Base-by-base conservation (phyloP, 106 monocot genomes). In the Phalaenopsis equestris region DNA sequence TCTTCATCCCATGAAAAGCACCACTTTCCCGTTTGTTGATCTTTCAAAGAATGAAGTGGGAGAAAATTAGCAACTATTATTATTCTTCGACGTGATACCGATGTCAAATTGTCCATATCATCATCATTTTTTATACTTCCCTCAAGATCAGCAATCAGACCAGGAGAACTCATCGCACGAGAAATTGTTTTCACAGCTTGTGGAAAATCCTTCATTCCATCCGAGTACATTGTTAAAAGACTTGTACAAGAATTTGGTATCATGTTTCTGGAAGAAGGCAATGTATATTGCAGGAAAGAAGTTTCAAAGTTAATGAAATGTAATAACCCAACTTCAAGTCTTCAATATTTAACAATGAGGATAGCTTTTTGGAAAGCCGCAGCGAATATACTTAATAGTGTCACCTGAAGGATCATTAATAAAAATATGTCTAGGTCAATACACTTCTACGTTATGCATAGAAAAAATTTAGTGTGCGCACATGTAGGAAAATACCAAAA, bases 1-100 rank as follows among this genome's bases (percentile, higher is more conserved):
- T 88, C 85, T 73, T 86, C 88, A 55, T 88, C 88, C 88, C 88
- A 85, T 70, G 78, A 83, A 75, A 88, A 88, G 78, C 81, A 61
- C 88, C 85, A 88, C 16, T 80, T 77, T 19, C 47, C 14, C n/a
- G 77, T 58, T 39, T 83, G 80, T 17, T 82, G 46, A 24, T 78
- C 78, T 1, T 77, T 79, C 41, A 83, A 83, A n/a, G 81, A 82
- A 15, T 65, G 77, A 41, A 88, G 49, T 12, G 88, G 88, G 47
- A 88, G 88, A 68, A 85, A 85, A 76, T 88, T 88, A 37, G 85
- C 88, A 0, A 88, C 85, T 18, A 88, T 79, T 37, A 88, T 86
- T 36, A 88, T 73, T 8, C 85, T 79, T 2, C 86, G 82, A 23
- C 80, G 83, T 14, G 88, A 81, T 16, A 79, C 55, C 10, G 83